phyloP scores from a whole-genome alignment of 139 green algal species.

The Picochlorum sp. region DNA sequence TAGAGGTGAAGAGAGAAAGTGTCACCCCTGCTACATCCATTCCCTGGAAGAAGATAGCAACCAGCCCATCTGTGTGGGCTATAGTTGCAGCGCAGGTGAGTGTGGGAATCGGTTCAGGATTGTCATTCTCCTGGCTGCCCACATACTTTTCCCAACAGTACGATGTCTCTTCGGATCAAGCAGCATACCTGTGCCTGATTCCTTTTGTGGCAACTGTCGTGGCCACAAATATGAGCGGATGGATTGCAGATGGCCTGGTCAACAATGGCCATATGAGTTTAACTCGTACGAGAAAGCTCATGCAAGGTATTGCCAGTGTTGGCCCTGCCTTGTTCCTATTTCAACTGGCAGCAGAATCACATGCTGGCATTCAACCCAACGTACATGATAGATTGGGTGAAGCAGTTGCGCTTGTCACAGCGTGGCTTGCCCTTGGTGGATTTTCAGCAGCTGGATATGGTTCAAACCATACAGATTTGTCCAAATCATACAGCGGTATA shows the following conservation, averaged over 20 bases:
- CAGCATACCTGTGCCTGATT: slow-evolving; percentile 46
- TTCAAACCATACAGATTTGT: slow-evolving; percentile 75
- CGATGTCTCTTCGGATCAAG: slow-evolving; percentile 44
- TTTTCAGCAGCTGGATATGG: slow-evolving; percentile 55
- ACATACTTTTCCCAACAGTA: slow-evolving; percentile 62
- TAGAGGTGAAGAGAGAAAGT: slow-evolving; percentile 1
- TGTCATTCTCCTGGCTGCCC: slow-evolving; percentile 58
- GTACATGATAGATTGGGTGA: slow-evolving; percentile 12
- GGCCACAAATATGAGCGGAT: slow-evolving; percentile 52
- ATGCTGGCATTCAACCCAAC: background rate
- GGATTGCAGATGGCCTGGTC: slow-evolving; percentile 52
- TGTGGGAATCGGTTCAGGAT: slow-evolving; percentile 40
- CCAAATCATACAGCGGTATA: slow-evolving; percentile 44
- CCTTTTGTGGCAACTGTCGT: slow-evolving; percentile 56
- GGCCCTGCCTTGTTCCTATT: slow-evolving; percentile 55
- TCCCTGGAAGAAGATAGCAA: slow-evolving; percentile 43
- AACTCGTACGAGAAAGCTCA: slow-evolving; percentile 57
- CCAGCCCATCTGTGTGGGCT: slow-evolving; percentile 37
- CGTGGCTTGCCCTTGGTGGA: slow-evolving; percentile 43
- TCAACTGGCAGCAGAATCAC: slow-evolving; percentile 33
- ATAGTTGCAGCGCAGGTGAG: slow-evolving; percentile 39
- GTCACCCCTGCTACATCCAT: slow-evolving; percentile 19
- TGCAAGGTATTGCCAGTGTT: slow-evolving; percentile 50
- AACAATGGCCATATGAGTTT: slow-evolving; percentile 52
- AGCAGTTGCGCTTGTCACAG: slow-evolving; percentile 41